Base-by-base conservation (phyloP, 2,329 filamentous ascomycete genomes). In the Apiospora rasikravindrae region DNA sequence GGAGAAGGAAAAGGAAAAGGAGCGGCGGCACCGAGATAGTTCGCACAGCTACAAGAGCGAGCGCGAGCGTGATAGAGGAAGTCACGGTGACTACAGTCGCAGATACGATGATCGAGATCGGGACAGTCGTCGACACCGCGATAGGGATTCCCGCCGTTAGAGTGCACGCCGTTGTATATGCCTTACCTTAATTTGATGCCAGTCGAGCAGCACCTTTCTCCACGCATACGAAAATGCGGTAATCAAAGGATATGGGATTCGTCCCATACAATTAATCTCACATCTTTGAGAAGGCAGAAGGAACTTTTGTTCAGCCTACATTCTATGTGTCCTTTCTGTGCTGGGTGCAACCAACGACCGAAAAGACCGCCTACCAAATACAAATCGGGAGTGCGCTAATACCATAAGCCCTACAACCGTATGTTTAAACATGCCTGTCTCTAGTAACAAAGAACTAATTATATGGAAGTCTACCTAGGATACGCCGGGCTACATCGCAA, bases 41-140 rank as follows among this genome's bases (percentile, higher is more conserved):
- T 78, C 78, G 22, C 80, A 81, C 70, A 83, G 82, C 75, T 87
- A 88, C 74, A 88, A 87, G 76, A 79, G 81, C 29, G 85, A 87
- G 73, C 79, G 84, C 29, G 84, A 87, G 13, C 78, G 83, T 26
- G 75, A 80, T n/a, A 74, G 80, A 24, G 77, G 78, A 44, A 68
- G 75, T 19, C 73, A 76, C 29, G 72, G 74, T n/a, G 40, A 44
- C 24, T 33, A 69, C 37, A 26, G n/a, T 26, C 71, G 69, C 10
- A 71, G 68, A 64, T 26, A 73, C 44, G 70, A 71, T 13, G 76
- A 83, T 73, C 76, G 81, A 49, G 79, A 84, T 66, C 67, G 69
- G 11, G 69, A 73, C 24, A 71, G 74, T 64, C 73, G 76, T 69
- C 72, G 70, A 26, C 73, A 81, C 75, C 75, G 75, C 67, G 72